Conservation (phyloP, 2,329 filamentous ascomycete species). For the Tolypocladium ophioglossoides region DNA sequence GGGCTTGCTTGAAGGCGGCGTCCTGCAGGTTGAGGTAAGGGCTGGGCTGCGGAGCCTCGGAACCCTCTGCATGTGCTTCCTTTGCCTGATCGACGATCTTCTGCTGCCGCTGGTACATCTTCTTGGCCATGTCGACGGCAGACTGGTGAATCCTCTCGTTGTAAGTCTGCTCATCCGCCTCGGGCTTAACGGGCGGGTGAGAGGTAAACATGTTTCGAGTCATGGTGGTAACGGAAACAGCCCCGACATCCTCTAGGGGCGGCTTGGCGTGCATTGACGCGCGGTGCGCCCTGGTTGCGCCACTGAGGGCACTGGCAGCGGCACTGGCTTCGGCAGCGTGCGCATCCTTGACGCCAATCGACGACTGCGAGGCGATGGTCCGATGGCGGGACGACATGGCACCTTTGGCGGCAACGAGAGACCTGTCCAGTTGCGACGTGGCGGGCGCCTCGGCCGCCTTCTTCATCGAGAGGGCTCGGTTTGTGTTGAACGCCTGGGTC, state of each 20-base stretch:
- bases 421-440: constrained; percentile 46
- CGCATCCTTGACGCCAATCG: constrained; percentile 3
- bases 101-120: constrained; percentile 69
- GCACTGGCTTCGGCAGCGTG: constrained; percentile 20
- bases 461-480: constrained; percentile 17
- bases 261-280: constrained; percentile 33
- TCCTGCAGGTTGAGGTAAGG: constrained; percentile 63
- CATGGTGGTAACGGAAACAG: constrained; percentile 58
- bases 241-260: constrained; percentile 48
- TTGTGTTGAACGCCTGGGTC: constrained; percentile 27
- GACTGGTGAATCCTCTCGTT: constrained; percentile 69
- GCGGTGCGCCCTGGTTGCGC: constrained; percentile 58
- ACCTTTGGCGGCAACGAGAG: constrained; percentile 64
- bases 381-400: constrained; percentile 47
- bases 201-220: constrained; percentile 69
- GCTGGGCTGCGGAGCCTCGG: constrained; percentile 33
- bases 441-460: constrained; percentile 9
- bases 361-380: background rate
- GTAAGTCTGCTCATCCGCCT: constrained; percentile 63
- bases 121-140: constrained; percentile 79
- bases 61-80: constrained; percentile 23
- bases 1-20: constrained; percentile 74
- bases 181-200: constrained; percentile 58
- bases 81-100: constrained; percentile 43
- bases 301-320: constrained; percentile 61